Evolutionary conservation across 352 stramenopile species (phyloP), one percentile per base, ranked within the genome.

Genomic region (Thraustochytrium sp.): DNA sequence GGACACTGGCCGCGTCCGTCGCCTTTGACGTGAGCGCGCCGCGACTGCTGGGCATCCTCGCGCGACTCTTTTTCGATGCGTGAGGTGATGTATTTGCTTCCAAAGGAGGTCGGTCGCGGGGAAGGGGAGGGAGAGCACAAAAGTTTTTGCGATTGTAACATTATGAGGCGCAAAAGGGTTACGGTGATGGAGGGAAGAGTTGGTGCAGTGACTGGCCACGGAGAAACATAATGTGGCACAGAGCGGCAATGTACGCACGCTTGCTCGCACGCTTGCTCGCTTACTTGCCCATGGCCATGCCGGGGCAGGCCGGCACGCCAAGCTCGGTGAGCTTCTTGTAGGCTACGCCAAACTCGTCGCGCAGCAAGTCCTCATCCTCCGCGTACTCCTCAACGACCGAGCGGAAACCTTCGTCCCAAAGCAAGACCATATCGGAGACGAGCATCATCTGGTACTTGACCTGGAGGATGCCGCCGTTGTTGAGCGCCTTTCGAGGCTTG

Each of bases 271-370:
- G n/a, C n/a, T n/a, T n/a, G n/a, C n/a, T n/a, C 13, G 36, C 16
- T 72, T 46, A 72, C 2, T 72, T 48, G 23, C 9, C 9, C 59
- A 38, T 72, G 16, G 59, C 9, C 59, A 72, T 44, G 2, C 36
- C 59, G 46, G 75, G 75, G 13, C 75, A 84, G n/a, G 18, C 61
- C 18, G 75, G 34, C 85, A 94, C 90, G 38, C 92, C 92, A 85
- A 93, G 91, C 85, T 94, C 90, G 64, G 91, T 94, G 82, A 96
- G 89, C 88, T 95, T 94, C 34, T 89, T 87, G 77, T 94, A 96
- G 31, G 91, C 91, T 68, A 89, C 88, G 40, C 90, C 89, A 85
- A 96, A 96, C 85, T 96, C 91, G 74, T 91, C 85, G 86, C 94
- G 93, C 84, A 90, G 94, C 48, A 94, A 72, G 0, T 95, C 91